Evolutionary conservation across 345 rosid genomes (phyloP).

Genomic region (Ceriops tagal): DNA sequence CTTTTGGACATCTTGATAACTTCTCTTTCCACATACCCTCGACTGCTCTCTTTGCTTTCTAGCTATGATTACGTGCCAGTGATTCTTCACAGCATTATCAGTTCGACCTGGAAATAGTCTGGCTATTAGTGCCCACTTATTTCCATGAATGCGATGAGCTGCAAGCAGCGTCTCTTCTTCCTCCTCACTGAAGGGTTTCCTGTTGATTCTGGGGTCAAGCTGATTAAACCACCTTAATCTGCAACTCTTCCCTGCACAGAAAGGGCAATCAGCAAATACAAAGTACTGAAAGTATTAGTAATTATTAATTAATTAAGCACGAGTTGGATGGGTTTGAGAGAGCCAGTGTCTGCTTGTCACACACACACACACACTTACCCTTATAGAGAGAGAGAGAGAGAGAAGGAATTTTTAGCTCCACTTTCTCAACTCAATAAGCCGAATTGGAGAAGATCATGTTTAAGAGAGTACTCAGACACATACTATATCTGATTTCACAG

Average conservation of each 20-base stretch:
- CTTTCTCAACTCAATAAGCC: no score
- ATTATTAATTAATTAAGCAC: not conserved
- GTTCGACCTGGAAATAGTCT: conserved; percentile 36
- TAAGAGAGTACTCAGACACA: no score
- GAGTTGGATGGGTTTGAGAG: not conserved
- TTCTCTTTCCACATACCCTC: conserved; percentile 11
- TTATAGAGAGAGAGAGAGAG: no score
- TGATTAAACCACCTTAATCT: conserved; percentile 41
- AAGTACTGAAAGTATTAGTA: not conserved
- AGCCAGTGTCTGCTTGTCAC: no score
- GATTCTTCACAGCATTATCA: conserved; percentile 36
- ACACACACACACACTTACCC: no score
- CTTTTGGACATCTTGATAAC: not conserved
- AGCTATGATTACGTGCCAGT: conserved; percentile 34
- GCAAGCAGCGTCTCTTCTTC: conserved; percentile 27
- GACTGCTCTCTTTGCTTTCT: conserved; percentile 18
- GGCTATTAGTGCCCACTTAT: conserved; percentile 32
- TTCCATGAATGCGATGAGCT: conserved; percentile 32
- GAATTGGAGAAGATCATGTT: no score
- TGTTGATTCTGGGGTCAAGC: conserved; percentile 34
- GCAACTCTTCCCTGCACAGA: conserved; percentile 31
- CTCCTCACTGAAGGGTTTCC: conserved; percentile 29
- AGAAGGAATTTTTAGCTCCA: no score
- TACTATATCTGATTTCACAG: no score
- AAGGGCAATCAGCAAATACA: not conserved